Percentiles rank a stretch among this genome's conserved stretches.
Evolutionary conservation across 495 filamentous ascomycete species (phyloP).

Genomic region (Lasiosphaeria hispida): DNA sequence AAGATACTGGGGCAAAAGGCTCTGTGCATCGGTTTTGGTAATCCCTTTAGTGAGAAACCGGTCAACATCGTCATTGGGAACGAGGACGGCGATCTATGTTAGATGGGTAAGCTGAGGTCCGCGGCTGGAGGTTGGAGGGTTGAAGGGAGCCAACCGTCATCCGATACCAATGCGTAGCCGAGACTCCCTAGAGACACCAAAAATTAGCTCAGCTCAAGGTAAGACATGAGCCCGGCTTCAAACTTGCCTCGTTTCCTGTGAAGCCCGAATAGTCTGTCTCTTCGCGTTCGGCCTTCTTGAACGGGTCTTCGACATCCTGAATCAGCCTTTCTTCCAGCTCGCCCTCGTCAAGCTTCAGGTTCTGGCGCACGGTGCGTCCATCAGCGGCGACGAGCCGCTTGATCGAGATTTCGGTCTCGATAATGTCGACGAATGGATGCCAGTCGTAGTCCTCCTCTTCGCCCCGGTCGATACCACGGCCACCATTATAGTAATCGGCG

Average conservation of each 20-base stretch:
- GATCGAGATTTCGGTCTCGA: slow-evolving; percentile 15
- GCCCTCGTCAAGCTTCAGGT: slow-evolving; percentile 17
- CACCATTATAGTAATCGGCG: too few species aligned
- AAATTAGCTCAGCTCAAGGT: slow-evolving; percentile 3
- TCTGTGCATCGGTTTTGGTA: background rate
- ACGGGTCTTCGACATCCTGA: slow-evolving; percentile 27
- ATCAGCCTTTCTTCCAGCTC: slow-evolving; percentile 31
- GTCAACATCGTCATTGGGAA: slow-evolving; percentile 12
- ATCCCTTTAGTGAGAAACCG: slow-evolving; percentile 7
- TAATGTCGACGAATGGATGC: slow-evolving; percentile 24
- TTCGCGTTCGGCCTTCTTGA: slow-evolving; percentile 32
- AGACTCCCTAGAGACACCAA: slow-evolving; percentile 17
- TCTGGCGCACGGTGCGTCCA: slow-evolving; percentile 21
- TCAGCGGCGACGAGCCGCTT: slow-evolving; percentile 30
- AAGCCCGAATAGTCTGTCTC: slow-evolving; percentile 38
- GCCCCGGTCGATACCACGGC: background rate
- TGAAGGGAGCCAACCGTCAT: slow-evolving; percentile 26
- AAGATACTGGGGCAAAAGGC: slow-evolving; percentile 5
- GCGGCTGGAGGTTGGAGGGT: too few species aligned
- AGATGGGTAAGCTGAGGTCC: too few species aligned
- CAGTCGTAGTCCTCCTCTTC: slow-evolving; percentile 16
- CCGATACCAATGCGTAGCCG: slow-evolving; percentile 36
- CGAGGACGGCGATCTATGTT: slow-evolving; percentile 18
- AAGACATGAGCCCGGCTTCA: too few species aligned
- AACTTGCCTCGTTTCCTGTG: slow-evolving; percentile 35